phyloP scores from a whole-genome alignment of 257 asterid species.

The Echium plantagineum region DNA sequence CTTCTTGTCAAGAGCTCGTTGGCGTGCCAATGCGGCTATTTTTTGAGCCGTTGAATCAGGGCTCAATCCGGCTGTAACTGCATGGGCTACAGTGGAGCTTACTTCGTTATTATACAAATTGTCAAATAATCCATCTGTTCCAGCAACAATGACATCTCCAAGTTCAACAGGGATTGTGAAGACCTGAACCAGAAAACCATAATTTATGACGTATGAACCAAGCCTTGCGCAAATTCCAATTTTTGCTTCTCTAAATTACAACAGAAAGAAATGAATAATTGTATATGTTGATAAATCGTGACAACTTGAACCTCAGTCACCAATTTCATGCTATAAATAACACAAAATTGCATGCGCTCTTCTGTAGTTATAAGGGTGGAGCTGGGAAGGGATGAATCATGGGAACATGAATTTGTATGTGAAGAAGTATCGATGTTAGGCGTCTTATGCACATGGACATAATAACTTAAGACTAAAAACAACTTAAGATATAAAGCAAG shows the following conservation, averaged over 20 bases:
- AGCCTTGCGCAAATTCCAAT: neutral
- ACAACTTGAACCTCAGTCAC: neutral
- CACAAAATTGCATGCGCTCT: neutral
- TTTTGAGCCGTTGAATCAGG: constrained; percentile 50
- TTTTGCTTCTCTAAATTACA: too few species aligned
- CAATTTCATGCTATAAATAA: neutral
- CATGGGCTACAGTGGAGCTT: constrained; percentile 41
- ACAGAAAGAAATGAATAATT: too few species aligned
- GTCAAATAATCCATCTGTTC: constrained; percentile 82
- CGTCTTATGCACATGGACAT: neutral
- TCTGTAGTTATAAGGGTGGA: neutral
- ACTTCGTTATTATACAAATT: constrained; percentile 57
- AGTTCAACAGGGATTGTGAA: constrained; percentile 47
- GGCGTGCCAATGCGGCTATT: constrained; percentile 53
- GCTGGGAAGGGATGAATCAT: neutral
- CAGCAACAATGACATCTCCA: constrained; percentile 71
- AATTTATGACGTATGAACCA: neutral
- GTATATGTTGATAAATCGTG: neutral
- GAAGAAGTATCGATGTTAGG: neutral
- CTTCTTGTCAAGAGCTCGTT: constrained; percentile 44
- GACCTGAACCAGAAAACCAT: constrained; percentile 23
- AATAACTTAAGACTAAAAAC: too few species aligned
- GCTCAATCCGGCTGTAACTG: constrained; percentile 33
- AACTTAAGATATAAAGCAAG: neutral
- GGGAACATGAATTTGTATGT: neutral